These are phyloP conservation scores for Microstegium vimineum DNA, from an alignment of 176 grass and related monocot genomes.

Conservation along the genomic window DNA sequence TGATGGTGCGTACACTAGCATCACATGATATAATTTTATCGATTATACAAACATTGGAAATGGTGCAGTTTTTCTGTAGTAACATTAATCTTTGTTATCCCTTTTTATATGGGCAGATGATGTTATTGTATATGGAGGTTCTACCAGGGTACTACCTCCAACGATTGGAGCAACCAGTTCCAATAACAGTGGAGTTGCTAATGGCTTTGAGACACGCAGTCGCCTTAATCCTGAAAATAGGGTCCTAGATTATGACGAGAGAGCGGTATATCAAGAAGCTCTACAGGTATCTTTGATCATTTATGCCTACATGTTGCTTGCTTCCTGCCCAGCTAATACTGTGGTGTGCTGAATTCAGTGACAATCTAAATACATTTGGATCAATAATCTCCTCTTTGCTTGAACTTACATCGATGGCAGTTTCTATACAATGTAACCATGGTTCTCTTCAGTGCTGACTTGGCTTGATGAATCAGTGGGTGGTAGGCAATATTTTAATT, in stretches of 20 bases:
- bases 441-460: neutral
- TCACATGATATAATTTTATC: conserved; percentile 12
- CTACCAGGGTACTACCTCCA: conserved; percentile 57
- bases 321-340: conserved; percentile 12
- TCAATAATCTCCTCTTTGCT: neutral
- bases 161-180: conserved; percentile 40
- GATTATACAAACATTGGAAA: neutral
- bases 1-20: conserved; percentile 30
- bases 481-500: conserved; percentile 6
- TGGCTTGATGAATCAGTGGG: conserved; percentile 22
- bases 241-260: conserved; percentile 63
- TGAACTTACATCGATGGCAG: neutral
- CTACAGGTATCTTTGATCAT: conserved; percentile 60
- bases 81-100: conserved; percentile 6
- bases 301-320: conserved; percentile 3
- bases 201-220: conserved; percentile 44
- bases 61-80: neutral
- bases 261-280: conserved; percentile 86
- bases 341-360: neutral
- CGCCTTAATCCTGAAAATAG: conserved; percentile 58
- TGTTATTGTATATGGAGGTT: conserved; percentile 46
- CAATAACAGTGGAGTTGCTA: conserved; percentile 25
- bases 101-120: conserved; percentile 50
- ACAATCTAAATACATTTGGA: neutral
- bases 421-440: neutral